Base-by-base conservation (phyloP, 2,329 filamentous ascomycete genomes). In the Epichloe scottii region DNA sequence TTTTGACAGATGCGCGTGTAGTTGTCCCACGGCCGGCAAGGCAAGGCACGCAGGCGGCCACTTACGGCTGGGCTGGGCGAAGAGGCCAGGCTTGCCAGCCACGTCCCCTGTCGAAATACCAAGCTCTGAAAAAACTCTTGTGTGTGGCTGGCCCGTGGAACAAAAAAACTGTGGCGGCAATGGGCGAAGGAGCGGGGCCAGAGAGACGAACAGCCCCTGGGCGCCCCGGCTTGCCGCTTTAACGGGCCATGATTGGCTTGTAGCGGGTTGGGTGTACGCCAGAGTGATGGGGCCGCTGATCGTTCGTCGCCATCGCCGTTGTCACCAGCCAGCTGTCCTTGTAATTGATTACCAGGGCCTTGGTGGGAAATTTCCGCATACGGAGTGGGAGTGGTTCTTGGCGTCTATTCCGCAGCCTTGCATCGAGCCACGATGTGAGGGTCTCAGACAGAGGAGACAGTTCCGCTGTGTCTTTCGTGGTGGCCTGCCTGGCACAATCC, bases 201-300 rank as follows among this genome's bases (percentile, higher is more conserved):
- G 56, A 51, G 58, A 59, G 57, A 60, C 59, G 58, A 58, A 59
- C 59, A 62, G 58, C 57, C n/a, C 35, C 34, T 46, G 21, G 40
- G n/a, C 49, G 37, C 17, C 46, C 46, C 23, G 44, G 57, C 57
- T 60, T 55, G 63, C 62, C 59, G 63, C 63, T 64, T 60, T 62
- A 57, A 62, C 52, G 17, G 14, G 11, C 11, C 35, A 15, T 65
- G 63, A 66, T 67, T 67, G 64, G 65, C 53, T 66, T 54, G 60
- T 58, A 60, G 54, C 56, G 60, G 60, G 62, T 58, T 63, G 21
- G 35, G 41, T 35, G n/a, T 46, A 43, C 46, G 49, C 42, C 49
- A 49, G 41, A 46, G n/a, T 15, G 26, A 48, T 26, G 51, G 39
- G 17, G 48, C 45, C 40, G 15, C 21, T 14, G 17, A 26, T 34